Evolutionary conservation across 2,329 filamentous ascomycete genomes (phyloP), one percentile per base, ranked within the genome.

Genomic region (Blastomyces parvus): DNA sequence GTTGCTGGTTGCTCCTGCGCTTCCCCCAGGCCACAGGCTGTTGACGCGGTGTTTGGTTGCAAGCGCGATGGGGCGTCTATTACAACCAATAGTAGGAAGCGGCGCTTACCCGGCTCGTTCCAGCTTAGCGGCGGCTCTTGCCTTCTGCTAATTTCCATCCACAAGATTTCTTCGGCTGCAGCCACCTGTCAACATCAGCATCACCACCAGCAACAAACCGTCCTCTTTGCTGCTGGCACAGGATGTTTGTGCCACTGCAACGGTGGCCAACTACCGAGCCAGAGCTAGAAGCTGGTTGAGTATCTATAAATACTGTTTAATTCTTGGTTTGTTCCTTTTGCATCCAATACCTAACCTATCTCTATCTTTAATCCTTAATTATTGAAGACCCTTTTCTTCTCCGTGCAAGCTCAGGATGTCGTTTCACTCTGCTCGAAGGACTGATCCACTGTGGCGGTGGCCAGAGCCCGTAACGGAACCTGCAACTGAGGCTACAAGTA

Each of bases 201-300:
- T 38, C 13, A 36, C 6, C n/a, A 22, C 11, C 33, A 17, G 17
- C 7, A 55, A 55, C 52, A 50, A 25, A 27, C 30, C 19, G 30
- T 44, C 48, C 22, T 14, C 30, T 25, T 46, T 53, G 25, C 50
- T 53, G 59, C 46, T 4, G 36, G 27, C 59, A 13, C 46, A 30
- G 25, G 57, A 59, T 61, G 59, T 60, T 50, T 44, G 25, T 36
- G 40, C 58, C 44, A n/a, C 40, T 50, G 44, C 44, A 25, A 44
- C 42, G 42, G 30, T 61, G 44, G 48, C 14, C 44, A 40, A 36
- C 27, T 38, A 53, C 53, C n/a, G 19, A 52, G n/a, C 59, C 44
- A 61, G 59, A 74, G 69, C 71, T 74, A 68, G 66, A 66, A 67
- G 69, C 64, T 67, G 68, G 64, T 61, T 59, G 65, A 61, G 57